Evolutionary conservation across 2,329 filamentous ascomycete genomes (phyloP), one percentile per base, ranked within the genome.

Genomic region (Xylaria sp.): DNA sequence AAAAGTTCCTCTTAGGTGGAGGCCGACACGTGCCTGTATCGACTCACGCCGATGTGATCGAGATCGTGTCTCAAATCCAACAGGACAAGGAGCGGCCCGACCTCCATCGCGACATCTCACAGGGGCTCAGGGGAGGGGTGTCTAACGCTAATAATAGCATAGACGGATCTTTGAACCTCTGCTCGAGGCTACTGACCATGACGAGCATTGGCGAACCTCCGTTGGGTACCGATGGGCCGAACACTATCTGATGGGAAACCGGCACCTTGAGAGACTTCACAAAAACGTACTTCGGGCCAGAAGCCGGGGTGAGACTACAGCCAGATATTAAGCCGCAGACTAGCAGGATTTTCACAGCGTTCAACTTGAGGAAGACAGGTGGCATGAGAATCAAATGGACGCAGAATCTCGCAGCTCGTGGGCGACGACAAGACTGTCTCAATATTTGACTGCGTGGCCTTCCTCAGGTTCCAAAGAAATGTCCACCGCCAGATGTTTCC

Each of bases 361-460:
- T 59, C 18, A 73, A 74, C 57, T 25, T 79, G 3, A 72, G 69
- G n/a, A 67, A 70, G 20, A 75, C 83, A 18, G 80, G 77, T 1
- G 80, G 80, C 2, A 75, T 83, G 36, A 36, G 75, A 9, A 71
- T 78, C 3, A 56, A 68, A 15, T 79, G 77, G 73, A 83, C 82
- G 1, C 66, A 71, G 12, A 82, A 83, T 51, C 72, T 83, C 2
- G 72, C 78, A 0, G 80, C 52, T 83, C n/a, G 71, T 71, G 0
- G 78, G 82, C 41, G 77, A 79, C 15, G 80, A 82, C 66, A 79
- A 71, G 2, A 78, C 71, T 6, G 69, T 83, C 0, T 68, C 74
- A 4, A 71, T 84, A 1, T 84, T 83, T 61, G 77, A 82, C 67
- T 78, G 82, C 65, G 78, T 75, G 1, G 77, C 79, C 1, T 81